Conservation (phyloP, 1,139 yeast species). For the Yamadazyma atlantica region DNA sequence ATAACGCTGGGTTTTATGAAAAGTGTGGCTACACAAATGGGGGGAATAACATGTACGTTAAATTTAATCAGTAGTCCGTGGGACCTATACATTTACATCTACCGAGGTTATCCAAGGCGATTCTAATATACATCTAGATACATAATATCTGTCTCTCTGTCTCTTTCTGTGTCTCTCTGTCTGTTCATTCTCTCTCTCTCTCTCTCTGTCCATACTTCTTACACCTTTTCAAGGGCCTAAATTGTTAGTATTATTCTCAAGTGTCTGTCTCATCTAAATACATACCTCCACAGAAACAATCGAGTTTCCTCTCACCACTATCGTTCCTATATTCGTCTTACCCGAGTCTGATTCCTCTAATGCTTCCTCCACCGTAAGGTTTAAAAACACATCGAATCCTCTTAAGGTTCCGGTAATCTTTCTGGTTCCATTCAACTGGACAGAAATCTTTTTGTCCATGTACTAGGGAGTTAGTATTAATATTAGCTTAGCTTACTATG, state of each 20-base stretch:
- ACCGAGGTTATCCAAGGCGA: too few species aligned
- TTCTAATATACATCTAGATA: conserved; percentile 16
- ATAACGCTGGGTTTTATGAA: conserved; percentile 81
- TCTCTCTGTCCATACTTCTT: too few species aligned
- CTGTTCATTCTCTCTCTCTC: too few species aligned
- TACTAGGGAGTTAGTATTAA: conserved; percentile 46
- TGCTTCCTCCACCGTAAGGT: conserved; percentile 73
- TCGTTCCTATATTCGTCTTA: conserved; percentile 54
- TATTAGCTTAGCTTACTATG: not conserved
- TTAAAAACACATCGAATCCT: conserved; percentile 79
- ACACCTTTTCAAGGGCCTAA: conserved; percentile 32
- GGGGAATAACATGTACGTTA: conserved; percentile 68
- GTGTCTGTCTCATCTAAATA: conserved; percentile 10
- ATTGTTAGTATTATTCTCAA: conserved; percentile 19
- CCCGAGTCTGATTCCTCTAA: conserved; percentile 59
- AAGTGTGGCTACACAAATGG: conserved; percentile 72
- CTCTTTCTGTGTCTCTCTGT: too few species aligned
- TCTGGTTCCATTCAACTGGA: conserved; percentile 74
- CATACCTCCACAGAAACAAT: conserved; percentile 57
- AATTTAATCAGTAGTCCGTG: too few species aligned
- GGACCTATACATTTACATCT: too few species aligned
- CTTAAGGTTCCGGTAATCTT: conserved; percentile 69
- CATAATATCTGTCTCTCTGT: too few species aligned
- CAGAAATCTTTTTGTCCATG: conserved; percentile 69
- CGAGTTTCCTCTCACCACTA: conserved; percentile 62